Conservation (phyloP, 129 eudicot species). For the Heracleum sosnowskyi region DNA sequence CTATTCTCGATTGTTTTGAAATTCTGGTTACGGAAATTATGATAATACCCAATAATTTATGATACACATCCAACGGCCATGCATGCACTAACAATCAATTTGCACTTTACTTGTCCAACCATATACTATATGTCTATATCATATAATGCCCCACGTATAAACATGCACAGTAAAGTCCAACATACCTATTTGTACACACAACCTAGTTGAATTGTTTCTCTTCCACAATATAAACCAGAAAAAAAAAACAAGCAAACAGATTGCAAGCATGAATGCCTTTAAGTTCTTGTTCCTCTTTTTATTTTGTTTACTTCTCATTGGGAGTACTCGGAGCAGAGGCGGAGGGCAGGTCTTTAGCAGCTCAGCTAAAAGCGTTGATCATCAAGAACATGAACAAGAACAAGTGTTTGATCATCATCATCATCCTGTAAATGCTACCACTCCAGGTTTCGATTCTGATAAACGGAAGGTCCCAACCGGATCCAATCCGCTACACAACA, state of each 20-base stretch:
- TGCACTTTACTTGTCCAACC: not conserved
- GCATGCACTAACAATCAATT: not conserved
- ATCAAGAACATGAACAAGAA: not conserved
- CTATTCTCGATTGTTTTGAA: no score
- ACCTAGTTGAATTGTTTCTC: not conserved
- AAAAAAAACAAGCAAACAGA: not conserved
- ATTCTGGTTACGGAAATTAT: no score
- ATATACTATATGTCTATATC: no score
- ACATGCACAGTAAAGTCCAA: not conserved
- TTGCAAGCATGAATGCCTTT: not conserved
- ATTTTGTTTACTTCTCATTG: not conserved
- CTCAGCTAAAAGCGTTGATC: not conserved
- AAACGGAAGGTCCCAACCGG: not conserved
- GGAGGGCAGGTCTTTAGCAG: not conserved
- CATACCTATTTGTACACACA: not conserved
- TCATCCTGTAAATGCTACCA: not conserved
- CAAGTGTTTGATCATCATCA: not conserved
- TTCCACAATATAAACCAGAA: not conserved
- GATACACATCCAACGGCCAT: not conserved
- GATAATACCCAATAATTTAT: no score
- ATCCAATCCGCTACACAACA: slow-evolving; percentile 6
- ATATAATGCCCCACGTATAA: not conserved
- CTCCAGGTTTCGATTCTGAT: not conserved
- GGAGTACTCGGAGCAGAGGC: not conserved
- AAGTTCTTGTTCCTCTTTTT: not conserved